phyloP scores from a whole-genome alignment of 352 stramenopile species.

The Phytophthora hybrid region DNA sequence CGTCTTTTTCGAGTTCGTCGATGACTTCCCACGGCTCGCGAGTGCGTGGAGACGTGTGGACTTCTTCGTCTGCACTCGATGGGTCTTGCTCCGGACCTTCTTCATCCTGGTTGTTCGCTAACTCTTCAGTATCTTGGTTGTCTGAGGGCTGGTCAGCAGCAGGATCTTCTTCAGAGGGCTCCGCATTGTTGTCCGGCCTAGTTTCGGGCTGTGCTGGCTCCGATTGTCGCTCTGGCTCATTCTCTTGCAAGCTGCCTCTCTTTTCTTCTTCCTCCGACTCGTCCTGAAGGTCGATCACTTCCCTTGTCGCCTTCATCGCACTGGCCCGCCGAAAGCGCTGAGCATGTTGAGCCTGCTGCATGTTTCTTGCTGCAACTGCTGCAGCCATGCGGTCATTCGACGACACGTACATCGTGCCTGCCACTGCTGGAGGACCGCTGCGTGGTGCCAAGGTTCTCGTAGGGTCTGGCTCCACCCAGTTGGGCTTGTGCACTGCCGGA shows the following conservation, averaged over 20 bases:
- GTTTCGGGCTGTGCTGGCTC: neutral
- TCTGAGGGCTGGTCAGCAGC: neutral
- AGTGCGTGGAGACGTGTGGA: neutral
- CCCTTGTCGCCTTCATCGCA: neutral
- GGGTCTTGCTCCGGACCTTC: neutral
- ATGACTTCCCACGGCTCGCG: slow-evolving; percentile 21
- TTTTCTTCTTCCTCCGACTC: slow-evolving; percentile 46
- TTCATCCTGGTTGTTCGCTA: neutral
- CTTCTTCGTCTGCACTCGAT: neutral
- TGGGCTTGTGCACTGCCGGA: slow-evolving; percentile 8
- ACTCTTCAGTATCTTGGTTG: neutral
- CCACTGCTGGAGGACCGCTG: neutral
- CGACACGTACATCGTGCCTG: slow-evolving; percentile 16
- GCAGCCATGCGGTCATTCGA: slow-evolving; percentile 7
- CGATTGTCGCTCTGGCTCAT: too few relatives aligned
- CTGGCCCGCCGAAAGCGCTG: neutral
- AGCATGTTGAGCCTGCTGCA: neutral
- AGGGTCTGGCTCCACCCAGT: slow-evolving; percentile 24
- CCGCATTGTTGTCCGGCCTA: neutral
- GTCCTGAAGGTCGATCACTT: slow-evolving; percentile 44
- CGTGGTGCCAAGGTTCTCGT: slow-evolving; percentile 19
- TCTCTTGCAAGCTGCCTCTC: neutral
- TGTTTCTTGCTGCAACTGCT: slow-evolving; percentile 11
- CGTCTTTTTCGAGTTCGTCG: slow-evolving; percentile 2
- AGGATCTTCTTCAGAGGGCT: neutral